Percentiles rank a stretch among this genome's conserved stretches.
Conservation (phyloP, 2,329 filamentous ascomycete genomes). For the Salinomyces thailandicus region DNA sequence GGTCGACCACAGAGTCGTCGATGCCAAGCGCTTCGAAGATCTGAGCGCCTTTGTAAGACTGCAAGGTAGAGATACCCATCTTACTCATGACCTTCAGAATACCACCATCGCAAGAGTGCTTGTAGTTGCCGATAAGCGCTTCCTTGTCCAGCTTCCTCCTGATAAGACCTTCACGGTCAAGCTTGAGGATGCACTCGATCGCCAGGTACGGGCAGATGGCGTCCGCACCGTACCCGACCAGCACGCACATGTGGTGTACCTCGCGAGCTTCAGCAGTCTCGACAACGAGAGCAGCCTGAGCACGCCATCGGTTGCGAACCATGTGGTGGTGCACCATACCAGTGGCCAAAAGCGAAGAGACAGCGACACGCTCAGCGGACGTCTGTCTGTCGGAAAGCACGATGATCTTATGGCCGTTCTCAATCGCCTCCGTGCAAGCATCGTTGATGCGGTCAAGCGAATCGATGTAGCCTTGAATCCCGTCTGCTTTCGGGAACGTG, state of each 20-base stretch:
- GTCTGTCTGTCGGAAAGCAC: slow-evolving; percentile 83
- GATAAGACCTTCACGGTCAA: slow-evolving; percentile 86
- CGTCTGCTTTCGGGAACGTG: slow-evolving; percentile 80
- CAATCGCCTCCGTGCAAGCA: slow-evolving; percentile 71
- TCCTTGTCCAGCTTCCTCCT: slow-evolving; percentile 78
- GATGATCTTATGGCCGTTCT: slow-evolving; percentile 73
- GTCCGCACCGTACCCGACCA: slow-evolving; percentile 89
- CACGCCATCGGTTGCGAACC: slow-evolving; percentile 91
- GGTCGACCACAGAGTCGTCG: slow-evolving; percentile 82
- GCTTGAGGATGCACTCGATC: slow-evolving; percentile 93
- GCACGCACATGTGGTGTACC: slow-evolving; percentile 98
- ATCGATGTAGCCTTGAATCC: slow-evolving; percentile 71
- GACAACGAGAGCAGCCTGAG: slow-evolving; percentile 72
- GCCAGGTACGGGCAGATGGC: slow-evolving; percentile 90
- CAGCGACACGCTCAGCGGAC: slow-evolving; percentile 67
- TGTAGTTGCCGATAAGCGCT: slow-evolving; percentile 86
- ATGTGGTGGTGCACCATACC: slow-evolving; percentile 93
- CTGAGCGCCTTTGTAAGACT: slow-evolving; percentile 94
- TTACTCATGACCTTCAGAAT: slow-evolving; percentile 99
- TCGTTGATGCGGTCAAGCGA: slow-evolving; percentile 84
- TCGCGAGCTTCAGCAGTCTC: slow-evolving; percentile 94
- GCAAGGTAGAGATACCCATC: slow-evolving; percentile 96
- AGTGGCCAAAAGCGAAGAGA: slow-evolving; percentile 78
- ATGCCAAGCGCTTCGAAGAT: slow-evolving; percentile 95
- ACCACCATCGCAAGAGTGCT: slow-evolving; percentile 89